Evolutionary conservation across 2,329 filamentous ascomycete genomes (phyloP), one percentile per base, ranked within the genome.

Genomic region (Claviceps quebecensis): DNA sequence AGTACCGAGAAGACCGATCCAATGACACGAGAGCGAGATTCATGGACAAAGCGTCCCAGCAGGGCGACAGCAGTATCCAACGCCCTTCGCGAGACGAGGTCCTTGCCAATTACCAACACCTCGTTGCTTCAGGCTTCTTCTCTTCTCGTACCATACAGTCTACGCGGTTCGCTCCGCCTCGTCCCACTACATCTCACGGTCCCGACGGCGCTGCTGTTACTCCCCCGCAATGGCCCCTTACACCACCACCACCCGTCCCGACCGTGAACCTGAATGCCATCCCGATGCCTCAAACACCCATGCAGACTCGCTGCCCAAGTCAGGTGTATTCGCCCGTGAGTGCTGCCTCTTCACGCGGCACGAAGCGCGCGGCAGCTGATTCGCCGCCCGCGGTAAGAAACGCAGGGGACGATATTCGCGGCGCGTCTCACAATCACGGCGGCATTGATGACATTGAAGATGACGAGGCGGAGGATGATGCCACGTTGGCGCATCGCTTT

Each of bases 61-160:
- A 11, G 19, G 51, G 56, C 17, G 50, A 52, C 14, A 63, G 29
- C 3, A 65, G 6, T 63, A 65, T 4, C 60, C 61, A 56, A 34
- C 29, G 29, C 8, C 65, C 65, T 3, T 60, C 62, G 36, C 60
- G 59, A 56, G 77, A 81, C 49, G 75, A 80, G 52, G 71, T 80
- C 50, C 57, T 78, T 59, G 71, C 73, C 54, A 79, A 69, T 59
- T 81, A 81, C 62, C 73, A 78, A 56, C 66, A 75, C 56, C 70
- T 81, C 52, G 69, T 80, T 57, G 72, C 75, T 2, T 71, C 71
- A 5, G 77, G 77, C 53, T 81, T 81, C 70, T 81, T 81, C 61
- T 69, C 72, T 46, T 67, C 73, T 23, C 76, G 79, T 55, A 76
- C 77, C 49, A 80, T 80, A 54, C 73, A 76, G 54, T 78, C 76